A percentile compares a stretch with the other conserved stretches of the same genome.
Evolutionary conservation across 306 rosid species (phyloP).

Genomic region (Parietaria judaica): DNA sequence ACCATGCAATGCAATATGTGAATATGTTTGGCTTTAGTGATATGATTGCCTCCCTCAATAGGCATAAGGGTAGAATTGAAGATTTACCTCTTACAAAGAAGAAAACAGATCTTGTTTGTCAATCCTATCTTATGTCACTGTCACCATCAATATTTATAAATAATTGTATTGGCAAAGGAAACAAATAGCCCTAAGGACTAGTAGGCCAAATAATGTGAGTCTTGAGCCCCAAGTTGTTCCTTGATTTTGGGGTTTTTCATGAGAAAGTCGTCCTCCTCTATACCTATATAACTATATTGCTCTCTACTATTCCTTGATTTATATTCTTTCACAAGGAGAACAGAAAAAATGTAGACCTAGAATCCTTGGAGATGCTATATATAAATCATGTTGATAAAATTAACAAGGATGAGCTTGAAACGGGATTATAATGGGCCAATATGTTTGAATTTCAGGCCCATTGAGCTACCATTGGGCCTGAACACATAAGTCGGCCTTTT

Average conservation of each 20-base stretch:
- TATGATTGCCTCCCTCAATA: slow-evolving; percentile 9
- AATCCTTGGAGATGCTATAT: no score
- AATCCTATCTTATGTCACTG: background rate
- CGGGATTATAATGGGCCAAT: background rate
- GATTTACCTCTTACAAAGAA: background rate
- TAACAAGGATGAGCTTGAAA: background rate
- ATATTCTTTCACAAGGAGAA: no score
- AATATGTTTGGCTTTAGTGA: background rate
- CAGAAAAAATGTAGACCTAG: background rate
- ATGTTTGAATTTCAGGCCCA: background rate
- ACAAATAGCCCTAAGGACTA: background rate
- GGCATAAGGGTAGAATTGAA: background rate
- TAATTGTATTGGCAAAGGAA: background rate
- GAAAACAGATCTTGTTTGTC: background rate
- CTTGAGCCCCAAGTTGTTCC: slow-evolving; percentile 42
- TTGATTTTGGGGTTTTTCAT: background rate
- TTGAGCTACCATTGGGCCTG: background rate
- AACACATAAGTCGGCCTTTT: no score
- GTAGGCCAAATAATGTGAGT: slow-evolving; percentile 31
- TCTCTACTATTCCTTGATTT: background rate
- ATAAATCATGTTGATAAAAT: no score
- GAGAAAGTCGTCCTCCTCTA: background rate
- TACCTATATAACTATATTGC: no score
- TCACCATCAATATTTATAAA: background rate
- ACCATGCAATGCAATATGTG: no score